These are phyloP conservation scores for Xanthoceras sorbifolium DNA, from an alignment of 345 rosid species.

Conservation along the genomic window DNA sequence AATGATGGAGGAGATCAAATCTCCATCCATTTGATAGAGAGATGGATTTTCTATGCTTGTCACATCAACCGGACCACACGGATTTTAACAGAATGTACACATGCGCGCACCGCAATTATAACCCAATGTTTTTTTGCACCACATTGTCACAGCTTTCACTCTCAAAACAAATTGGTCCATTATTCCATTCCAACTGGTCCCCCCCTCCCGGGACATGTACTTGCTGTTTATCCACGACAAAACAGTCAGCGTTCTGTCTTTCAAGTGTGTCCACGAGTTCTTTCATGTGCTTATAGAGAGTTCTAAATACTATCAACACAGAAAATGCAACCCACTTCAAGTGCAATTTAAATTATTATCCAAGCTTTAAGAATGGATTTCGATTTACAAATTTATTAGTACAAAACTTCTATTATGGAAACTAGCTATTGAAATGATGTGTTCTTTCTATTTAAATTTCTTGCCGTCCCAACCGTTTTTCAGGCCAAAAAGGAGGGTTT, in stretches of 20 bases:
- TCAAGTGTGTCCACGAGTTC: background rate
- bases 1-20: too few relatives aligned
- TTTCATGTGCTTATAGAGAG: too few relatives aligned
- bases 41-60: background rate
- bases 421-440: too few relatives aligned
- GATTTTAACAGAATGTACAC: background rate
- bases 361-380: too few relatives aligned
- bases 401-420: too few relatives aligned
- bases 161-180: background rate
- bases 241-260: background rate
- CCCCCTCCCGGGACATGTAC: background rate
- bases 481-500: background rate
- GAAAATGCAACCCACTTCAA: too few relatives aligned
- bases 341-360: too few relatives aligned
- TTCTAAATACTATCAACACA: too few relatives aligned
- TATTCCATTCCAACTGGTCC: background rate
- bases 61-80: slow-evolving; percentile 6
- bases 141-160: background rate
- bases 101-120: background rate
- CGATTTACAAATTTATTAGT: background rate
- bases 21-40: too few relatives aligned
- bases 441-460: too few relatives aligned
- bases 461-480: background rate
- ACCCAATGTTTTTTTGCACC: background rate
- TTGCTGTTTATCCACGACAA: background rate